A percentile compares a stretch with the other conserved stretches of the same genome.
Evolutionary conservation across 768 basidiomycete species (phyloP).

Genomic region (Suillus clintonianus): DNA sequence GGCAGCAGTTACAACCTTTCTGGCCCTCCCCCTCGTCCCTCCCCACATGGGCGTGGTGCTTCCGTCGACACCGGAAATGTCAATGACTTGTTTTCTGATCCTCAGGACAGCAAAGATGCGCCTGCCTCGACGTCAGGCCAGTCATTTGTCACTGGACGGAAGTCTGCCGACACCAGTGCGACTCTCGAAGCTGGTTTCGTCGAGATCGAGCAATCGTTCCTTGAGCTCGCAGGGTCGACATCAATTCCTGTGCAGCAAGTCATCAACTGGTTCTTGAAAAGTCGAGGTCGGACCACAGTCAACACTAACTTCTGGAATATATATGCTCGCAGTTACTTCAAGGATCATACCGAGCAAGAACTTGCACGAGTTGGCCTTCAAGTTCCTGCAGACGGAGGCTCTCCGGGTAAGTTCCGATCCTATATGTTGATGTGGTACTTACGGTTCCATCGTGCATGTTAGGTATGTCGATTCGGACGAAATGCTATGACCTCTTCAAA

Average conservation of each 20-base stretch:
- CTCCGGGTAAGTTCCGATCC: background rate
- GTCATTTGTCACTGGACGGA: background rate
- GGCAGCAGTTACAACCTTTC: background rate
- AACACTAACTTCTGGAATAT: slow-evolving; percentile 7
- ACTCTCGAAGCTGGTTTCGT: background rate
- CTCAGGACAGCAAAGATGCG: background rate
- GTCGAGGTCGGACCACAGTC: background rate
- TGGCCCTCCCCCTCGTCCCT: background rate
- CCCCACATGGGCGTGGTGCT: background rate
- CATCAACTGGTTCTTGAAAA: slow-evolving; percentile 11
- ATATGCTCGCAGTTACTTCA: slow-evolving; percentile 2
- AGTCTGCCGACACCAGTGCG: background rate
- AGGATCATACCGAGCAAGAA: slow-evolving; percentile 9
- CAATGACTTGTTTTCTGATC: background rate
- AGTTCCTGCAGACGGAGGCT: background rate
- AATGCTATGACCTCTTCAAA: background rate
- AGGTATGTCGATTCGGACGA: background rate
- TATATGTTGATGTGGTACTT: background rate
- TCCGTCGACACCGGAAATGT: background rate
- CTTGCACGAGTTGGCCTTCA: background rate
- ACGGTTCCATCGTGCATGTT: background rate
- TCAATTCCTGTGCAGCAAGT: slow-evolving; percentile 7
- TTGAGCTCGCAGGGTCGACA: background rate
- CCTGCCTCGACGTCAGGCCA: background rate
- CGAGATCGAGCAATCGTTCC: background rate